These are phyloP conservation scores for Pseudogymnoascus sp. DNA, from an alignment of 2,329 filamentous ascomycete species.

Conservation along the genomic window DNA sequence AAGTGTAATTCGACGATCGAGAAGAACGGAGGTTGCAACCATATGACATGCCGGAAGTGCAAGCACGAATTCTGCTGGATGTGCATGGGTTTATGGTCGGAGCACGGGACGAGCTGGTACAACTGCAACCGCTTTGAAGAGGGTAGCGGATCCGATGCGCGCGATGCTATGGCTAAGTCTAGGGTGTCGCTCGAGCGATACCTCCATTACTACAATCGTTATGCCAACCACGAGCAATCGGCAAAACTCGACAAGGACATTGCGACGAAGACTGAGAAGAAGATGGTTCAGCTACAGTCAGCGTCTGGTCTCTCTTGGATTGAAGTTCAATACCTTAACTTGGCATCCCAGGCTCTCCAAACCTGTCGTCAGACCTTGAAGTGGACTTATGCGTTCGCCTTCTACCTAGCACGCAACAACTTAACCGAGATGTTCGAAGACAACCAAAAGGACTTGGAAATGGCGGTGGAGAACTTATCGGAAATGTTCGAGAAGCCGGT, in stretches of 20 bases:
- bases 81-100: conserved; percentile 98
- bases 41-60: conserved; percentile 96
- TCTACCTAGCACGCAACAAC: conserved; percentile 94
- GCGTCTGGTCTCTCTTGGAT: conserved; percentile 98
- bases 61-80: conserved; percentile 99
- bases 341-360: conserved; percentile 86
- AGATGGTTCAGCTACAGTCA: conserved; percentile 94
- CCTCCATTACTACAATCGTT: conserved; percentile 97
- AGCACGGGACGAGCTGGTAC: conserved; percentile 98
- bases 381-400: conserved; percentile 98
- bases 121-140: conserved; percentile 98
- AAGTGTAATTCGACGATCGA: conserved; percentile 96
- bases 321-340: conserved; percentile 93
- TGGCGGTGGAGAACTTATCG: conserved; percentile 94
- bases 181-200: conserved; percentile 91
- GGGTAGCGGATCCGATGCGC: conserved; percentile 83
- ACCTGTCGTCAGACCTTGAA: conserved; percentile 97
- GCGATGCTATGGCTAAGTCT: conserved; percentile 86
- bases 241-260: conserved; percentile 95
- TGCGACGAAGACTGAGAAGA: conserved; percentile 93
- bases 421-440: conserved; percentile 96
- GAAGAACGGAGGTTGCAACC: conserved; percentile 97
- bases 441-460: conserved; percentile 95
- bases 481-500: conserved; percentile 99
- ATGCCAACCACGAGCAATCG: conserved; percentile 97